Base-by-base conservation (phyloP, 805 yeast species). In the Cyberlindnera lachancei region DNA sequence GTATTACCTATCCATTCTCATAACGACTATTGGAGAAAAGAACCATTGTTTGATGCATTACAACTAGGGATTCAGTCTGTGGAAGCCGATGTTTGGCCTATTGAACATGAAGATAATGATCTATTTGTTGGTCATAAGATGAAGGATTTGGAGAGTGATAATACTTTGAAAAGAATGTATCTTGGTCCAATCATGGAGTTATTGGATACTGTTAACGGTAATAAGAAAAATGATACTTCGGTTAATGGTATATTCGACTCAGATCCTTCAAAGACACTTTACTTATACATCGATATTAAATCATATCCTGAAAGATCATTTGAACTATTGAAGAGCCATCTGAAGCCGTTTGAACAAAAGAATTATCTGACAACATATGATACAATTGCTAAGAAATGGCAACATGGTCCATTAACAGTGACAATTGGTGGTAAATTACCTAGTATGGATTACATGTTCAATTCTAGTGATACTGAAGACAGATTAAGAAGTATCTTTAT, bases 371-470 rank as follows among this genome's bases (percentile, higher is more conserved):
- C 81, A 1, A 59, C 63, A 33, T 73, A 58, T 45, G 66, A 75
- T 42, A 42, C 57, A 11, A 40, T 44, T 3, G 40, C 56, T 3
- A 49, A 58, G 0, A 40, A 48, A 15, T 49, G 66, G 35, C 51
- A 53, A 3, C 53, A 61, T 29, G 79, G 78, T 1, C 85, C 86
- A 5, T 35, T 82, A 8, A 69, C 82, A 0, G 60, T 80, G 5
- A 66, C 80, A 6, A 64, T 78, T 19, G 80, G 87, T 0, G 92
- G 92, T 1, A 66, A 75, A 44, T 63, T 71, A 18, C 86, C 87
- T 1, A 45, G 55, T 24, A 68, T 59, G 13, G 36, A 45, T 15
- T 59, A 68, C 23, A 19, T 40, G 7, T 5, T 16, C 2, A 38
- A 34, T 26, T 11, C 23, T 14, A n/a, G n/a, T n/a, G n/a, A n/a